Percentiles rank a stretch among this genome's conserved stretches.
Evolutionary conservation across 1,284 basidiomycete species (phyloP).

Genomic region (Stygiomarasmius scandens): DNA sequence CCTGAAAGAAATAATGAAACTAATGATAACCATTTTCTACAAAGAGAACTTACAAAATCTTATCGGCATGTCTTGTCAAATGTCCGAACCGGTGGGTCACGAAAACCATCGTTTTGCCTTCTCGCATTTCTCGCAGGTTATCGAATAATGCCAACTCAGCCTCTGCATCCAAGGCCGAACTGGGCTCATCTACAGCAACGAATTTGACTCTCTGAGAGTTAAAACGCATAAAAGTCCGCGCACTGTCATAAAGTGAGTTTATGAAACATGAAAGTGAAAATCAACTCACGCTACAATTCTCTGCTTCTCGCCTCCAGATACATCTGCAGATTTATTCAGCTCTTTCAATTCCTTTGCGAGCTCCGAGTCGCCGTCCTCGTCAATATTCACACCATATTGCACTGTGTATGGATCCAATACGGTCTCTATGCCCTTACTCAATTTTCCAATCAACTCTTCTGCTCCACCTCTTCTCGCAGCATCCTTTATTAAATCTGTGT

Average conservation of each 20-base stretch:
- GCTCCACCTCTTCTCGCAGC: conserved; percentile 44
- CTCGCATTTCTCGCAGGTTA: conserved; percentile 28
- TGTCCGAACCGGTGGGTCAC: conserved; percentile 41
- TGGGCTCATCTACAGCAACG: conserved; percentile 44
- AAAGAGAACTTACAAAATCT: conserved; percentile 37
- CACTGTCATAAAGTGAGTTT: conserved; percentile 25
- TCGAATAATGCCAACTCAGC: conserved; percentile 37
- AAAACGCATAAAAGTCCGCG: conserved; percentile 44
- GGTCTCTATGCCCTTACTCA: conserved; percentile 32
- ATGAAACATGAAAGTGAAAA: neutral
- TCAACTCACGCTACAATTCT: conserved; percentile 49
- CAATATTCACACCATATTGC: conserved; percentile 30
- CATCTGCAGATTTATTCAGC: conserved; percentile 35
- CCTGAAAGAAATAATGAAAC: conserved; percentile 21
- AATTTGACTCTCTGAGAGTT: conserved; percentile 31
- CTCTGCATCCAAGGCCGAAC: conserved; percentile 38
- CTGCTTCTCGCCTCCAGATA: conserved; percentile 47
- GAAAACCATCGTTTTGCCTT: conserved; percentile 39
- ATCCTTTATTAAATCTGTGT: conserved; percentile 32
- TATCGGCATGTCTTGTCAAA: conserved; percentile 39
- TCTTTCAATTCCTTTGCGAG: conserved; percentile 36
- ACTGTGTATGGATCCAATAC: conserved; percentile 34
- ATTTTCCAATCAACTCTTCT: conserved; percentile 31
- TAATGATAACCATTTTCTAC: neutral
- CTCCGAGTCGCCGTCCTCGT: conserved; percentile 33